Evolutionary conservation across 352 stramenopile genomes (phyloP).

Genomic region (Globisporangium perplexum): DNA sequence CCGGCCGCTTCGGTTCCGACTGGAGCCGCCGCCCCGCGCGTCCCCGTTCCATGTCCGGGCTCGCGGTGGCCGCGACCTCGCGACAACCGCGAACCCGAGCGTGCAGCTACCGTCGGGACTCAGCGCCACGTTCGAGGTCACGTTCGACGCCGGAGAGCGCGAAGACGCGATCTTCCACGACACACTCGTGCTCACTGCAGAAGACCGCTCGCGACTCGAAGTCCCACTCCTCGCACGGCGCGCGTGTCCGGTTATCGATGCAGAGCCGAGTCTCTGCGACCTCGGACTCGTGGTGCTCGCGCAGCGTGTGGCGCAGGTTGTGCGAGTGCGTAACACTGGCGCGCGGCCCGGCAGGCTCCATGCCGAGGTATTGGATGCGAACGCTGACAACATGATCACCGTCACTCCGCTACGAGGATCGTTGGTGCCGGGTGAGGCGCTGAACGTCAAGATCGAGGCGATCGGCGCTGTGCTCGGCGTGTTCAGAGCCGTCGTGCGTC

Average conservation of each 20-base stretch:
- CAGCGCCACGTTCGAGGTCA: slow-evolving; percentile 52
- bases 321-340: slow-evolving; percentile 53
- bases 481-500: slow-evolving; percentile 37
- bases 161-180: slow-evolving; percentile 52
- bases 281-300: slow-evolving; percentile 59
- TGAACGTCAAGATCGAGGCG: slow-evolving; percentile 46
- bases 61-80: slow-evolving; percentile 44
- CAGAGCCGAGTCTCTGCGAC: slow-evolving; percentile 47
- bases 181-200: slow-evolving; percentile 41
- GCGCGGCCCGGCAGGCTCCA: slow-evolving; percentile 31
- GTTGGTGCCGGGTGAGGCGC: slow-evolving; percentile 22
- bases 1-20: slow-evolving; percentile 50
- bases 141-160: slow-evolving; percentile 29
- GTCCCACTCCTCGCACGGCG: slow-evolving; percentile 53
- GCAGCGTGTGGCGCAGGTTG: slow-evolving; percentile 42
- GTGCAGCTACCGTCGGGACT: slow-evolving; percentile 59
- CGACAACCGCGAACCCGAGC: slow-evolving; percentile 57
- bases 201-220: slow-evolving; percentile 53
- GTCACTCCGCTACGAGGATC: slow-evolving; percentile 29
- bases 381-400: neutral
- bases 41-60: slow-evolving; percentile 57
- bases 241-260: slow-evolving; percentile 49
- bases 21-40: slow-evolving; percentile 38
- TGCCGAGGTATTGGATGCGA: slow-evolving; percentile 41
- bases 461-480: slow-evolving; percentile 24